Evolutionary conservation across 805 yeast species (phyloP).

Genomic region (Metschnikowia bowlesiae): DNA sequence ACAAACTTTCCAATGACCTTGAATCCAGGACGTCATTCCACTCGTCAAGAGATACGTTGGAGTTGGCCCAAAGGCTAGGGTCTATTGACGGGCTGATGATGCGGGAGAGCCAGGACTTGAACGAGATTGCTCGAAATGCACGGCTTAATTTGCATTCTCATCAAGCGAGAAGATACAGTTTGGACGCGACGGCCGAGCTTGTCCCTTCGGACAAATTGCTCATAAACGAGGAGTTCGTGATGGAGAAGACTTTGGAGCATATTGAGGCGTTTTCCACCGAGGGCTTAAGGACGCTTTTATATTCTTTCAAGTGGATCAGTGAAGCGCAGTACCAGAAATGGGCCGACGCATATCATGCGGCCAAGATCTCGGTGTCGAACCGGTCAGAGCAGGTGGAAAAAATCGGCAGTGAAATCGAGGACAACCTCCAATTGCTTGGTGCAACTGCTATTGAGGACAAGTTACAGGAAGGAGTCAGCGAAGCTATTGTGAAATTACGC

Average conservation of each 20-base stretch:
- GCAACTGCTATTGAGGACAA: conserved; percentile 98
- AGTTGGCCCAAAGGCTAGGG: conserved; percentile 20
- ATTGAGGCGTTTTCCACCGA: conserved; percentile 93
- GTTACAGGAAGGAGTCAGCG: conserved; percentile 94
- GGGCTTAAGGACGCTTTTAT: conserved; percentile 86
- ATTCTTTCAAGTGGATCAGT: conserved; percentile 71
- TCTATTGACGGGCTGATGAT: conserved; percentile 49
- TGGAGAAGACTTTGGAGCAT: conserved; percentile 84
- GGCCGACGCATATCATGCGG: conserved; percentile 63
- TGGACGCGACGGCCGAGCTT: conserved; percentile 18
- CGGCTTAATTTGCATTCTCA: conserved; percentile 56
- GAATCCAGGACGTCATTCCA: conserved; percentile 30
- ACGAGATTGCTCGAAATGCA: conserved; percentile 48
- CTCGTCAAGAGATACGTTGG: conserved; percentile 26
- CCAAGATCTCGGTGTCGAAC: conserved; percentile 69
- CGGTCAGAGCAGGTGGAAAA: conserved; percentile 63
- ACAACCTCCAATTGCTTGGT: conserved; percentile 66
- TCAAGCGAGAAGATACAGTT: conserved; percentile 52
- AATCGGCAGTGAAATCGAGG: conserved; percentile 71
- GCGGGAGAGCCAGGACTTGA: conserved; percentile 49
- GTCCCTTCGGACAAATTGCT: conserved; percentile 51
- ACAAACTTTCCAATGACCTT: conserved; percentile 38
- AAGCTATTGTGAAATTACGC: conserved; percentile 84
- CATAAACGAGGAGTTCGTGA: conserved; percentile 66
- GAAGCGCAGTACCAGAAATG: conserved; percentile 58